Percentiles rank a stretch among this genome's conserved stretches.
Conservation (phyloP, 306 rosid species). For the Cicer yamashitae region DNA sequence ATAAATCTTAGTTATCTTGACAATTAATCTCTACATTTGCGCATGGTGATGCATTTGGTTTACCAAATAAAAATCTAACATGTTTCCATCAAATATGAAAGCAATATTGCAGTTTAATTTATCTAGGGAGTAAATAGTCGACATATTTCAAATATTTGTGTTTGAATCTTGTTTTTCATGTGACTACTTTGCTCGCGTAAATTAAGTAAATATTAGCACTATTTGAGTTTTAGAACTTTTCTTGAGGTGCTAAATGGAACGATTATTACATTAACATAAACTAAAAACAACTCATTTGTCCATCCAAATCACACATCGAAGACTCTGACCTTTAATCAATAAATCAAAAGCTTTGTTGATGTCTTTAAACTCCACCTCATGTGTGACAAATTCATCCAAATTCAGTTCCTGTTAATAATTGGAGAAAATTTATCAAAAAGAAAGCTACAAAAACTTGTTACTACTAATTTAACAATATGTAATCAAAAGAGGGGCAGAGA, state of each 20-base stretch:
- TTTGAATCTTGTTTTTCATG: no score
- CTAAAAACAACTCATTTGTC: constrained; percentile 33
- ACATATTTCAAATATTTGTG: no score
- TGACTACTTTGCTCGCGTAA: no score
- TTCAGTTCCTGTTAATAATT: constrained; percentile 62
- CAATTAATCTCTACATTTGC: no score
- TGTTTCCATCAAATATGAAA: neutral
- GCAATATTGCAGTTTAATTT: no score
- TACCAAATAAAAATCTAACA: no score
- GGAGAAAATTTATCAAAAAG: neutral
- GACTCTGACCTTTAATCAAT: constrained; percentile 63
- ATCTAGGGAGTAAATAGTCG: no score
- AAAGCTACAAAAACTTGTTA: neutral
- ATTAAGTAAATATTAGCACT: no score
- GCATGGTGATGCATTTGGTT: no score
- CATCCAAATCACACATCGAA: constrained; percentile 85
- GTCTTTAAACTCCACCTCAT: constrained; percentile 68
- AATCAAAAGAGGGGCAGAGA: neutral
- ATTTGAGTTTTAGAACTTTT: no score
- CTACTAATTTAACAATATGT: neutral
- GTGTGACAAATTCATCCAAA: constrained; percentile 82
- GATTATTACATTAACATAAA: neutral
- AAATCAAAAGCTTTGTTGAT: constrained; percentile 83
- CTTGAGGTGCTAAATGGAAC: neutral
- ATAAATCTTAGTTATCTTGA: no score